These are phyloP conservation scores for Pleoardoris graminearum DNA, from an alignment of 2,329 filamentous ascomycete species.

Conservation along the genomic window DNA sequence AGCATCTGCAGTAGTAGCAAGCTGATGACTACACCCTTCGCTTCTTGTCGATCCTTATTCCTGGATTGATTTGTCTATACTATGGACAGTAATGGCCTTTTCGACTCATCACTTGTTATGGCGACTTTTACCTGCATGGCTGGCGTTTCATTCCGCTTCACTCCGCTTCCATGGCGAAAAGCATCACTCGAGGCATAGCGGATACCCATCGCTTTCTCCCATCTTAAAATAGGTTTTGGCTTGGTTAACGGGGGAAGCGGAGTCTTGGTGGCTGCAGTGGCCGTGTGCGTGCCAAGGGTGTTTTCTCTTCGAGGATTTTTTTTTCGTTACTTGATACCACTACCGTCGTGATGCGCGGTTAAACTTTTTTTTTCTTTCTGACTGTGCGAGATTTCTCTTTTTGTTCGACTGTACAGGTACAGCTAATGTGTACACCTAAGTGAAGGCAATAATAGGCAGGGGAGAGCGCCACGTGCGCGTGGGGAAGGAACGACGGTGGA, in stretches of 20 bases:
- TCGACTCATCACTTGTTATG: neutral
- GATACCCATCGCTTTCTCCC: slow-evolving; percentile 1
- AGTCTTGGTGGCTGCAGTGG: neutral
- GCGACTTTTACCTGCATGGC: slow-evolving; percentile 8
- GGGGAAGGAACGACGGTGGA: neutral
- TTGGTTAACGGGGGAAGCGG: neutral
- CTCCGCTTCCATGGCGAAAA: neutral
- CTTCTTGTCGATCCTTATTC: slow-evolving; percentile 15
- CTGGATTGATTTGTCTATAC: slow-evolving; percentile 5
- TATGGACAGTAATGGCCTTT: neutral
- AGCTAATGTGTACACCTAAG: slow-evolving; percentile 15
- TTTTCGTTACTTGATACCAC: slow-evolving; percentile 13
- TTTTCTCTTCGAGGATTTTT: neutral
- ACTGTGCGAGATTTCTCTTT: neutral
- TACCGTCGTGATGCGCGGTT: slow-evolving; percentile 1
- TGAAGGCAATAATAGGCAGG: slow-evolving; percentile 4
- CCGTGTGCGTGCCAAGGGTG: neutral
- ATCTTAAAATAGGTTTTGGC: neutral
- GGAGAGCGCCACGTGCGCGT: slow-evolving; percentile 1
- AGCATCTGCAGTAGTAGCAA: too few species aligned
- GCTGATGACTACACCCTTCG: slow-evolving; percentile 2
- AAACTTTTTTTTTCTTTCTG: slow-evolving; percentile 6
- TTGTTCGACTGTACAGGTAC: slow-evolving; percentile 4
- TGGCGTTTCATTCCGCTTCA: slow-evolving; percentile 5
- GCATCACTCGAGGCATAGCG: too few species aligned